Percentiles rank a stretch among this genome's conserved stretches.
These are phyloP conservation scores for Plasmodium fragile DNA, from an alignment of 169 alveolate genomes.

Conservation along the genomic window DNA sequence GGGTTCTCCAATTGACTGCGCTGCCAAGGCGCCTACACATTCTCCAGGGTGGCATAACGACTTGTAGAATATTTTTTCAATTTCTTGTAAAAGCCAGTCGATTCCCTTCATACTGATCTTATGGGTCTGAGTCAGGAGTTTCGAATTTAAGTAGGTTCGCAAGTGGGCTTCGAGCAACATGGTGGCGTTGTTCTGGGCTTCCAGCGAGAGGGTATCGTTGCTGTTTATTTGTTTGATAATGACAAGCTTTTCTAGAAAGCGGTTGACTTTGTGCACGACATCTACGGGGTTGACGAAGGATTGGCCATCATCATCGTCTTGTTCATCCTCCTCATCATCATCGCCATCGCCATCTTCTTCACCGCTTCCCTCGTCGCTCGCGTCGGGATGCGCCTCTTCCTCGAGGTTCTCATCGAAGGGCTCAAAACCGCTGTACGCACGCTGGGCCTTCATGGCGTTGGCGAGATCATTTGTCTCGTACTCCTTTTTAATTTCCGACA, in stretches of 20 bases:
- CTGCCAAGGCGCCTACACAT: constrained; percentile 99
- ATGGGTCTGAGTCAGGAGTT: constrained; percentile 94
- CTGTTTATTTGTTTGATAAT: constrained; percentile 86
- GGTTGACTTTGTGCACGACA: constrained; percentile 85
- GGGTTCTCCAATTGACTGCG: constrained; percentile 99
- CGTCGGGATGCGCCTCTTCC: not conserved
- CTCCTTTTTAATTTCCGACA: constrained; percentile 67
- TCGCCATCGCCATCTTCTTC: not conserved
- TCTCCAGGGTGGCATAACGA: constrained; percentile 99
- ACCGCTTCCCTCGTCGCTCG: constrained; percentile 74
- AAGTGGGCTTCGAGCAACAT: constrained; percentile 95
- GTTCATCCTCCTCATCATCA: not conserved
- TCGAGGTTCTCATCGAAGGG: constrained; percentile 14
- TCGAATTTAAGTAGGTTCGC: constrained; percentile 93
- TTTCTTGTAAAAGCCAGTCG: constrained; percentile 98
- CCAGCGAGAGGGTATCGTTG: constrained; percentile 86
- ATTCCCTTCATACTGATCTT: constrained; percentile 94
- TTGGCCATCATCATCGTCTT: not conserved
- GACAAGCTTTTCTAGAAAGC: constrained; percentile 83
- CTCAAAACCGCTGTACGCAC: constrained; percentile 30
- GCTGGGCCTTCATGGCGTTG: constrained; percentile 11
- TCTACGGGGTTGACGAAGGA: constrained; percentile 87
- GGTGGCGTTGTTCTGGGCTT: constrained; percentile 95
- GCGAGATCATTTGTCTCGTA: constrained; percentile 48
- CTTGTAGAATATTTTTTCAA: constrained; percentile 94